phyloP scores from a whole-genome alignment of 2,329 filamentous ascomycete genomes.

The Fusarium pseudocircinatum region DNA sequence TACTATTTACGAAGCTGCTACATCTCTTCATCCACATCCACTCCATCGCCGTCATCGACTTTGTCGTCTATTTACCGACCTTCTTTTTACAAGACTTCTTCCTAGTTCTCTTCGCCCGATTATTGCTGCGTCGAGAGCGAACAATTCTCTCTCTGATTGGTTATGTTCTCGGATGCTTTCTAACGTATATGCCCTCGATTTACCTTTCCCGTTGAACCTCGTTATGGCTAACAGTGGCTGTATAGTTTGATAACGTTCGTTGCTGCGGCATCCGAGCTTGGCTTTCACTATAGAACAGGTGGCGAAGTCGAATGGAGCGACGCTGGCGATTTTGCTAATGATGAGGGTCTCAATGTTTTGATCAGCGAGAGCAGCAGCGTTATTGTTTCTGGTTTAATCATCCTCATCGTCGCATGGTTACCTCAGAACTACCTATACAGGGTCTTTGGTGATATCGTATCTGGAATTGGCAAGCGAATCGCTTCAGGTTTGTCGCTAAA shows the following conservation, averaged over 20 bases:
- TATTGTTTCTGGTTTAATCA: constrained; percentile 29
- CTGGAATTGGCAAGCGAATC: constrained; percentile 24
- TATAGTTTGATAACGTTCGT: constrained; percentile 41
- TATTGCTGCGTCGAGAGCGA: constrained; percentile 39
- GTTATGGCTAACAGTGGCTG: constrained; percentile 14
- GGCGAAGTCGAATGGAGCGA: constrained; percentile 47
- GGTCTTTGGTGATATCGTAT: constrained; percentile 33
- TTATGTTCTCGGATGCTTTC: constrained; percentile 33
- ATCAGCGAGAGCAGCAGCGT: constrained; percentile 43
- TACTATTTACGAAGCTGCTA: constrained; percentile 42
- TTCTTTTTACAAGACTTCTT: constrained; percentile 43
- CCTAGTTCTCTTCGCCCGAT: constrained; percentile 34
- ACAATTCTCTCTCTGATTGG: constrained; percentile 33
- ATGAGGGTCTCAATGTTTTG: constrained; percentile 45
- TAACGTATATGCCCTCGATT: constrained; percentile 31
- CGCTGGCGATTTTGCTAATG: constrained; percentile 42
- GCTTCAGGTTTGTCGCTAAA: constrained; percentile 35
- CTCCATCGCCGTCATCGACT: constrained; percentile 38
- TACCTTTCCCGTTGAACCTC: background rate
- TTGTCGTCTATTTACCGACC: constrained; percentile 44
- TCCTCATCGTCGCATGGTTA: constrained; percentile 39
- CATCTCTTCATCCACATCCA: constrained; percentile 42
- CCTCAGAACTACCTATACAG: constrained; percentile 36
- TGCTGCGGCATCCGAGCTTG: constrained; percentile 45
- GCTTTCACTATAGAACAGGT: constrained; percentile 46